These are phyloP conservation scores for Vanrija sp. DNA, from an alignment of 1,284 basidiomycete genomes.

Conservation along the genomic window DNA sequence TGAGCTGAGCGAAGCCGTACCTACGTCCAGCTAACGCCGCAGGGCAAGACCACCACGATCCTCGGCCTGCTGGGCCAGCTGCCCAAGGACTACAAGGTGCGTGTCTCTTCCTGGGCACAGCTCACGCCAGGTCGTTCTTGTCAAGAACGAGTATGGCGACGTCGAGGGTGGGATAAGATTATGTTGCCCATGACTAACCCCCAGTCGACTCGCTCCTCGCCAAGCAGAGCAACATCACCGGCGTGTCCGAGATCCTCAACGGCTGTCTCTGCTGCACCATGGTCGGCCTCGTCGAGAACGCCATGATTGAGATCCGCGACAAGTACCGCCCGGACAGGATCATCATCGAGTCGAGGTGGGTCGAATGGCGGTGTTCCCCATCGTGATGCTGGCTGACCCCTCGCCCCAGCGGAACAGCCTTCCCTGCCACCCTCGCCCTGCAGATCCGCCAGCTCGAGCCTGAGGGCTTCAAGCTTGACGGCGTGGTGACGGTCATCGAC, in stretches of 20 bases:
- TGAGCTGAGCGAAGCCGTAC: constrained; percentile 15
- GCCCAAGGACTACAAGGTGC: constrained; percentile 63
- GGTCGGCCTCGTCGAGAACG: constrained; percentile 85
- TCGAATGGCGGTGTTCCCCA: constrained; percentile 8
- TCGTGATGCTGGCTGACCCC: constrained; percentile 3
- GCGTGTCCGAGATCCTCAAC: constrained; percentile 85
- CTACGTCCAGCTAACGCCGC: constrained; percentile 4
- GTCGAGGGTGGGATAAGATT: constrained; percentile 36
- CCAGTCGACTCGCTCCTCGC: constrained; percentile 82
- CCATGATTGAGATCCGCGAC: constrained; percentile 80
- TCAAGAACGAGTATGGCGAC: constrained; percentile 59
- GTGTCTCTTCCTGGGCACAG: neutral
- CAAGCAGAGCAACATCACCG: constrained; percentile 71
- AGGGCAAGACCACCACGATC: constrained; percentile 60
- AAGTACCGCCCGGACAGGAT: constrained; percentile 79
- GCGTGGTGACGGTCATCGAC: constrained; percentile 82
- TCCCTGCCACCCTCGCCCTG: constrained; percentile 78
- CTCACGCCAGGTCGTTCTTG: constrained; percentile 62
- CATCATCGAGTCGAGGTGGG: constrained; percentile 86
- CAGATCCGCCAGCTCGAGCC: constrained; percentile 81
- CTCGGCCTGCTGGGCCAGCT: constrained; percentile 74
- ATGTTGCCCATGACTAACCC: neutral
- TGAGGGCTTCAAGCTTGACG: constrained; percentile 74
- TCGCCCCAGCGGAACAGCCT: constrained; percentile 62
- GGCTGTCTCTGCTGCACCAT: constrained; percentile 90